Conservation (phyloP, 345 rosid genomes). For the Salix dunnii region DNA sequence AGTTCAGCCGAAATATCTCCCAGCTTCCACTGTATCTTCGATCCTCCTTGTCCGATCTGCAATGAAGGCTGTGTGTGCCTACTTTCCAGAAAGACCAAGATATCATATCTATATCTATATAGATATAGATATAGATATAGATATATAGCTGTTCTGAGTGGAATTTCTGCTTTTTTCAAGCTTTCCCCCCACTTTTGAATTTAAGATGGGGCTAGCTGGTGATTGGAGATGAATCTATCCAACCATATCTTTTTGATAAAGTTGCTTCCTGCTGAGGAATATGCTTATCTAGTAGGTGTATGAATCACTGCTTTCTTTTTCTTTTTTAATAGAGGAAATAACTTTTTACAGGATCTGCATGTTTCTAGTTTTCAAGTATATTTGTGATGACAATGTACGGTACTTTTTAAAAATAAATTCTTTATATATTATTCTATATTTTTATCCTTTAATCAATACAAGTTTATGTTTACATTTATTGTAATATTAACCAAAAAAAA, state of each 20-base stretch:
- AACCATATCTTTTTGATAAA: background rate
- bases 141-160: background rate
- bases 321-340: background rate
- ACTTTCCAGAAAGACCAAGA: background rate
- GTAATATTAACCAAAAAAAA: too few relatives aligned
- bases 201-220: background rate
- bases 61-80: background rate
- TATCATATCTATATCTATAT: background rate
- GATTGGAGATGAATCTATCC: background rate
- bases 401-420: too few relatives aligned
- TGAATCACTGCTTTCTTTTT: background rate
- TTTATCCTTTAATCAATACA: too few relatives aligned
- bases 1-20: background rate
- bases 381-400: too few relatives aligned
- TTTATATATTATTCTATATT: too few relatives aligned
- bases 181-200: background rate
- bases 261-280: background rate
- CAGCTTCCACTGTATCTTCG: background rate
- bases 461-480: too few relatives aligned
- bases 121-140: too few relatives aligned
- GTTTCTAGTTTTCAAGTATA: background rate
- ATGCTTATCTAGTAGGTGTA: background rate
- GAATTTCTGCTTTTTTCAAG: constrained; percentile 1
- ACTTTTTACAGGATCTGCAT: background rate
- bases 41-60: background rate